A percentile compares a stretch with the other conserved stretches of the same genome.
Evolutionary conservation across 352 stramenopile species (phyloP).

Genomic region (Phytophthora pseudosyringae): DNA sequence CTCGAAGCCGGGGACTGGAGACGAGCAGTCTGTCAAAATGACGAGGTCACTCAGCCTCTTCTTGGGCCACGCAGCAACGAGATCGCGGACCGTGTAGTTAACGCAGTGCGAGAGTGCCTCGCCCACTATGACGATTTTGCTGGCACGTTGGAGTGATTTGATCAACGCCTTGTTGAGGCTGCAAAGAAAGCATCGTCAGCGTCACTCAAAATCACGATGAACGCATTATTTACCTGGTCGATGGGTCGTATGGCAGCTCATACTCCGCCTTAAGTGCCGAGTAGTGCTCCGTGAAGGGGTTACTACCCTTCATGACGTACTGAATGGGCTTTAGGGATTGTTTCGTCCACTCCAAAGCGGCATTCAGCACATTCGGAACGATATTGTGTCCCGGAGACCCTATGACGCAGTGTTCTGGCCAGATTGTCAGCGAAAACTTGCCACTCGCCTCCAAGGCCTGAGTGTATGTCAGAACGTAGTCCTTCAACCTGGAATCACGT

Average conservation of each 20-base stretch:
- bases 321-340: constrained; percentile 59
- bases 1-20: constrained; percentile 66
- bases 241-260: constrained; percentile 68
- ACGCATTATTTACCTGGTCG: constrained; percentile 40
- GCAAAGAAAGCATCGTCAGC: constrained; percentile 1
- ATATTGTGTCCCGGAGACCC: constrained; percentile 89
- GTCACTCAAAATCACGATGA: constrained; percentile 82
- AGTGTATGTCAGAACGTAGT: constrained; percentile 91
- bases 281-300: constrained; percentile 96
- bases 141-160: constrained; percentile 69
- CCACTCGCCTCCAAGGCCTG: constrained; percentile 76
- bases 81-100: constrained; percentile 94
- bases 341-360: constrained; percentile 84
- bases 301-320: constrained; percentile 93
- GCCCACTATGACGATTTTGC: constrained; percentile 90
- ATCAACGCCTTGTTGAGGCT: constrained; percentile 86
- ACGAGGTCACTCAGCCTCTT: constrained; percentile 63
- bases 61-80: constrained; percentile 82
- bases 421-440: constrained; percentile 93
- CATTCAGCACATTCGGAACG: constrained; percentile 72
- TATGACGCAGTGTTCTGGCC: constrained; percentile 96
- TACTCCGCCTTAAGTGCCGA: constrained; percentile 93
- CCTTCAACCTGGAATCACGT: constrained; percentile 58
- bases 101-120: constrained; percentile 96
- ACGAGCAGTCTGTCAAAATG: constrained; percentile 71